phyloP scores from a whole-genome alignment of 1,284 basidiomycete genomes.

The Trichosporon asahii region DNA sequence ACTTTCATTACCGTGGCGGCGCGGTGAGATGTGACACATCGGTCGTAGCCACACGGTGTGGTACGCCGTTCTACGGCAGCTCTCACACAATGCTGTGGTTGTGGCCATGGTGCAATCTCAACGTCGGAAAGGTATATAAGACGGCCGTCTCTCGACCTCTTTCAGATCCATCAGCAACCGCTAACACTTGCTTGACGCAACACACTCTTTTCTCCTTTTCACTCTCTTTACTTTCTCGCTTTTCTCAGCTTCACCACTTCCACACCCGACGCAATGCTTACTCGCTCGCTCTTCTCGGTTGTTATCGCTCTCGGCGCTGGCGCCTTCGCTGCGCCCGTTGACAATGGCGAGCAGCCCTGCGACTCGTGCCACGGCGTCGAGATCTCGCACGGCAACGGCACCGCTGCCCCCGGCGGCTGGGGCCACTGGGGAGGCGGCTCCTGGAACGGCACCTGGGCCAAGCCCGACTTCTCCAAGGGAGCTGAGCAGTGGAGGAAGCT shows the following conservation, averaged over 20 bases:
- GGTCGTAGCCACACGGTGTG: neutral
- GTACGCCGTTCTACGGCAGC: neutral
- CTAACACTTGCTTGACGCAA: conserved; percentile 1
- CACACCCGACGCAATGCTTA: neutral
- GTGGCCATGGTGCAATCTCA: neutral
- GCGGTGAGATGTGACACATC: neutral
- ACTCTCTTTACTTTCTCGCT: neutral
- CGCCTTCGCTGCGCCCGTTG: conserved; percentile 5
- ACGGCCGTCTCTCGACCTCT: neutral
- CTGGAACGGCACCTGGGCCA: neutral
- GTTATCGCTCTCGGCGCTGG: conserved; percentile 4
- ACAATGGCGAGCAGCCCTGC: neutral
- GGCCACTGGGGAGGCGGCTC: neutral
- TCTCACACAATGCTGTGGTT: neutral
- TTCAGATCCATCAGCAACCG: neutral
- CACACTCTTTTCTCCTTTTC: neutral
- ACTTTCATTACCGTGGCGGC: neutral
- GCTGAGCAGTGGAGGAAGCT: conserved; percentile 4
- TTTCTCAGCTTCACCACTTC: neutral
- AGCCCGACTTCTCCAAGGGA: neutral
- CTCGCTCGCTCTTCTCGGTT: conserved; percentile 3
- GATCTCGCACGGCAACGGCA: neutral
- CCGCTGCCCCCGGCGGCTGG: neutral
- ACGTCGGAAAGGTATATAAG: neutral
- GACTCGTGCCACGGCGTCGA: neutral